Conservation (phyloP, 2,329 filamentous ascomycete genomes). For the Fusarium chlamydosporum region DNA sequence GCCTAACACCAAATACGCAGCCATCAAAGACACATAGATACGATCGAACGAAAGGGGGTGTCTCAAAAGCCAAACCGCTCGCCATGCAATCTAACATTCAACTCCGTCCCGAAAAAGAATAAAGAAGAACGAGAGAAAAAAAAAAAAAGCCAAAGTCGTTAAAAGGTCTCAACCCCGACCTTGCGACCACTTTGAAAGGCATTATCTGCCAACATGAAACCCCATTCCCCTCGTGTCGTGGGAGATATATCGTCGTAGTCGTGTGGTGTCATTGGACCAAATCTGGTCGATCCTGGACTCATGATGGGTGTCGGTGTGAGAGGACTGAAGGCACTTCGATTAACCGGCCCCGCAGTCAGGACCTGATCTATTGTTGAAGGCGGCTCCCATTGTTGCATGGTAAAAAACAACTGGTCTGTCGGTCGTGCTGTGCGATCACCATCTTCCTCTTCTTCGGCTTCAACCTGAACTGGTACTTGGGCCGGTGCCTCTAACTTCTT, state of each 20-base stretch:
- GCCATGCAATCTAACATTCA: conserved; percentile 30
- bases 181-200: conserved; percentile 61
- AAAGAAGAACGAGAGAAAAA: neutral
- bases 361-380: conserved; percentile 62
- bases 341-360: conserved; percentile 51
- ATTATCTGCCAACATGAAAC: conserved; percentile 68
- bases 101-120: conserved; percentile 6
- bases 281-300: conserved; percentile 44
- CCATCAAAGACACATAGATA: conserved; percentile 17
- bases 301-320: conserved; percentile 45
- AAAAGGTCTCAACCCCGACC: conserved; percentile 62
- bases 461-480: conserved; percentile 4
- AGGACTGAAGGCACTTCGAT: conserved; percentile 43
- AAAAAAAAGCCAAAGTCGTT: conserved; percentile 9
- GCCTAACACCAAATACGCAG: conserved; percentile 24
- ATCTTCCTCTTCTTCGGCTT: conserved; percentile 54
- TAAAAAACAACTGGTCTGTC: conserved; percentile 50
- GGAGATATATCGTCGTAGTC: conserved; percentile 74
- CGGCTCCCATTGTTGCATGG: conserved; percentile 51
- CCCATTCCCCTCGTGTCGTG: conserved; percentile 73
- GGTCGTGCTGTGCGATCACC: conserved; percentile 58
- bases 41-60: conserved; percentile 21
- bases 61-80: conserved; percentile 31
- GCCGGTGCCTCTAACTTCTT: conserved; percentile 22
- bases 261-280: conserved; percentile 70